These are phyloP conservation scores for Ambispora gerdemannii DNA, from an alignment of 192 early-diverging fungal genomes.

Conservation along the genomic window DNA sequence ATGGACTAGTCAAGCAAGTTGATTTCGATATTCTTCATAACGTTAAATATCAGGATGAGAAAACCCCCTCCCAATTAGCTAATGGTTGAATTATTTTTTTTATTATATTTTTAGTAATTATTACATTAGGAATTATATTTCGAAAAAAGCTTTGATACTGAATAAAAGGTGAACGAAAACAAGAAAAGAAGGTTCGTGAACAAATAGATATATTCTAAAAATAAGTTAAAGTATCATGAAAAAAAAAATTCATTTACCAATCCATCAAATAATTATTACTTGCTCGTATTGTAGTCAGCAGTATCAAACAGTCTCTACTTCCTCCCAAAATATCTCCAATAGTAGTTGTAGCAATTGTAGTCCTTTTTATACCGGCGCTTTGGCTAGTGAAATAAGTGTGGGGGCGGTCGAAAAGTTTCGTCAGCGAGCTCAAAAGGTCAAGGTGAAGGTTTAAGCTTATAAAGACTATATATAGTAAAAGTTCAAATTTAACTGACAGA, in stretches of 20 bases:
- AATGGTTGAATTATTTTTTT: slow-evolving; percentile 9
- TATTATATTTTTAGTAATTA: neutral
- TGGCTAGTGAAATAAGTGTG: slow-evolving; percentile 17
- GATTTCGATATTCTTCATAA: neutral
- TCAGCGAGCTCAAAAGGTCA: neutral
- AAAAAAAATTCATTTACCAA: slow-evolving; percentile 23
- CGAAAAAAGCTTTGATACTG: slow-evolving; percentile 12
- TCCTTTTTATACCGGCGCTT: slow-evolving; percentile 11
- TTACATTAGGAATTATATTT: neutral
- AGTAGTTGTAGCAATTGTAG: slow-evolving; percentile 16
- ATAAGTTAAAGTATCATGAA: slow-evolving; percentile 12
- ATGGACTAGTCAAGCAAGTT: neutral
- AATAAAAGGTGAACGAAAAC: slow-evolving; percentile 6
- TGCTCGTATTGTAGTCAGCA: slow-evolving; percentile 5
- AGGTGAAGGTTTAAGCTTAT: neutral
- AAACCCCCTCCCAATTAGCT: neutral
- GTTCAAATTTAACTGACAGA: neutral
- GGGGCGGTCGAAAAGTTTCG: slow-evolving; percentile 14
- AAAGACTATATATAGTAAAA: neutral
- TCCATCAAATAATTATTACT: slow-evolving; percentile 15
- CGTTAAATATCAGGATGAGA: neutral
- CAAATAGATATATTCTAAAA: slow-evolving; percentile 16
- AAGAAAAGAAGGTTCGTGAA: slow-evolving; percentile 7
- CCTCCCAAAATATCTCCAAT: slow-evolving; percentile 11
- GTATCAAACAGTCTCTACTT: slow-evolving; percentile 7